A percentile compares a stretch with the other conserved stretches of the same genome.
These are phyloP conservation scores for Westerdykella ornata DNA, from an alignment of 2,329 filamentous ascomycete species.

Conservation along the genomic window DNA sequence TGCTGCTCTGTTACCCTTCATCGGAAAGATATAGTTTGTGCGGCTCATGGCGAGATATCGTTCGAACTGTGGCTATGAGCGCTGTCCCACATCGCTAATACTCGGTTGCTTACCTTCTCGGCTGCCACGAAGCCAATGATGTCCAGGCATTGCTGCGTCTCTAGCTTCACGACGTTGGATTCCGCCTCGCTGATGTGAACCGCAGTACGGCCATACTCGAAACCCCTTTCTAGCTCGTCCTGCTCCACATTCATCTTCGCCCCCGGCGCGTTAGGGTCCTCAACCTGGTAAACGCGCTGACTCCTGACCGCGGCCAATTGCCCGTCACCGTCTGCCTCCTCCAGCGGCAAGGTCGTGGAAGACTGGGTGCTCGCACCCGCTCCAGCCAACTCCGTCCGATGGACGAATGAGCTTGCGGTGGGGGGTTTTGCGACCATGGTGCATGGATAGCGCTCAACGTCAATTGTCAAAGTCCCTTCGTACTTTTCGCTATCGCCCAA, in stretches of 20 bases:
- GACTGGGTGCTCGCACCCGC: constrained; percentile 50
- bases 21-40: constrained; percentile 67
- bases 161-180: constrained; percentile 78
- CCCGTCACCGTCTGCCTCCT: constrained; percentile 29
- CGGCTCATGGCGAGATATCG: constrained; percentile 81
- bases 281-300: constrained; percentile 72
- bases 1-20: constrained; percentile 73
- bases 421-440: constrained; percentile 70
- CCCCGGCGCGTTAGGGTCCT: constrained; percentile 65
- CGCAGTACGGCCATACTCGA: constrained; percentile 84
- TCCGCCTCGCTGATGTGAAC: constrained; percentile 86
- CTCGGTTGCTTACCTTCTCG: constrained; percentile 51
- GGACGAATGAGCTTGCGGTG: constrained; percentile 70
- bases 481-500: constrained; percentile 72
- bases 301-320: constrained; percentile 64
- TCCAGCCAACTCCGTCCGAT: constrained; percentile 41
- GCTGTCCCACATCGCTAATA: not conserved
- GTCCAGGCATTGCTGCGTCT: constrained; percentile 67
- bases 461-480: constrained; percentile 69
- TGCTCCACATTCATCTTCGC: constrained; percentile 75
- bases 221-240: constrained; percentile 85
- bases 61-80: constrained; percentile 55
- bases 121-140: constrained; percentile 80
- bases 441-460: constrained; percentile 85
- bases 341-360: constrained; percentile 43